Base-by-base conservation (phyloP, 257 asterid species). In the Dorcoceras hygrometricum region DNA sequence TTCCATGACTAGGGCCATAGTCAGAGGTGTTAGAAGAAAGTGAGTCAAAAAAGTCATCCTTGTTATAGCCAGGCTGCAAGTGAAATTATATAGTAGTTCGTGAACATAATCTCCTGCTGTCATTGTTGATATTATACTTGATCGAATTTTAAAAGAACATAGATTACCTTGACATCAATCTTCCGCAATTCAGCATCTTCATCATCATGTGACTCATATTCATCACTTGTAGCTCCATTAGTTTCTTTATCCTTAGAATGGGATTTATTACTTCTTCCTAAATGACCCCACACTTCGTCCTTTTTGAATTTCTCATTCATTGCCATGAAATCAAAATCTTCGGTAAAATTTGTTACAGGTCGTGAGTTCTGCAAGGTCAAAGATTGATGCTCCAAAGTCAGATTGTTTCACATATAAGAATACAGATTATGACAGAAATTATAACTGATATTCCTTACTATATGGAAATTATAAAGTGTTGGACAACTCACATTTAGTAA, bases 251-350 rank as follows among this genome's bases (percentile, higher is more conserved):
- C 94, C 78, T 82, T 84, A 22, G 70, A 59, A 24, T 75, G 85
- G 50, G 79, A 72, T 65, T 66, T 81, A 34, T 70, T 79, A 75
- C 86, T 88, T 80, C 83, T 93, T 34, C 98, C 98, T n/a, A 93
- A 86, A 83, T 90, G 91, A 57, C 98, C 98, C 98, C 98, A 93
- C 1, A 93, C 98, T 82, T 90, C 97, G 62, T 93, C 95, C 82
- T 93, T 93, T 0, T 93, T 90, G 80, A 93, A 93, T 76, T 88
- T 93, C 75, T 93, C 98, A 86, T 93, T 93, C 98, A 93, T 93
- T 54, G 98, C 98, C 74, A 65, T 84, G 71, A 93, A 93, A 77
- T 93, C 97, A 70, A 93, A 93, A 70, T 93, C 98, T 79, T 93
- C 98, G 1, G 95, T 80, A 67, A 93, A 93, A 73, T 75, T 86